phyloP scores from a whole-genome alignment of 73 alveolate species.

The Tetrahymena malaccensis region DNA sequence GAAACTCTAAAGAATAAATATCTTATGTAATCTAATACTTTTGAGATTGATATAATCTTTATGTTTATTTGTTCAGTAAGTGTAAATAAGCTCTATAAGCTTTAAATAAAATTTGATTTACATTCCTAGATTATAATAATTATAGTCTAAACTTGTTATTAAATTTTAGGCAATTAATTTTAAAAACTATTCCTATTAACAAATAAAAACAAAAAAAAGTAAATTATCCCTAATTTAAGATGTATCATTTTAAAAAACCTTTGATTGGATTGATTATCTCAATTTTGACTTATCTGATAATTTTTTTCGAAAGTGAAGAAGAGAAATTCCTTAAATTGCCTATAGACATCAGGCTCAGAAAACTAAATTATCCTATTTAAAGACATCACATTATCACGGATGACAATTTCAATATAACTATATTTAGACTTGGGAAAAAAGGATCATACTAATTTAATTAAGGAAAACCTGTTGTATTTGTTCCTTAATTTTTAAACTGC shows the following conservation, averaged over 20 bases:
- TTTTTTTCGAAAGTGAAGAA: not conserved
- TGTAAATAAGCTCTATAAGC: no score
- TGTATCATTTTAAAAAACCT: not conserved
- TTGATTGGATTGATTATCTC: not conserved
- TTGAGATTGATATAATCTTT: no score
- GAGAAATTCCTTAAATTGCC: not conserved
- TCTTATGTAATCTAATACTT: no score
- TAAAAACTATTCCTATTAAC: no score
- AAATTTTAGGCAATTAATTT: no score
- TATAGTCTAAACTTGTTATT: no score
- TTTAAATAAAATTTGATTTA: no score
- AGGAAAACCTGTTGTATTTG: not conserved
- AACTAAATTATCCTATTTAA: not conserved
- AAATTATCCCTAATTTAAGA: not conserved
- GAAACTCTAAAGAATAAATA: no score
- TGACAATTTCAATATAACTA: not conserved
- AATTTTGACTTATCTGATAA: not conserved
- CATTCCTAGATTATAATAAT: no score
- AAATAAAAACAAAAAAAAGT: not conserved
- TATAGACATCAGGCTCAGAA: not conserved
- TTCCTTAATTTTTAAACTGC: not conserved
- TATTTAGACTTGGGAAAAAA: not conserved
- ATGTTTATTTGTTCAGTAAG: no score
- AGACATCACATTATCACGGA: not conserved
- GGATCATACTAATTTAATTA: not conserved